Evolutionary conservation across 2,329 filamentous ascomycete genomes (phyloP), one percentile per base, ranked within the genome.

Genomic region (Cladosporium sp.): DNA sequence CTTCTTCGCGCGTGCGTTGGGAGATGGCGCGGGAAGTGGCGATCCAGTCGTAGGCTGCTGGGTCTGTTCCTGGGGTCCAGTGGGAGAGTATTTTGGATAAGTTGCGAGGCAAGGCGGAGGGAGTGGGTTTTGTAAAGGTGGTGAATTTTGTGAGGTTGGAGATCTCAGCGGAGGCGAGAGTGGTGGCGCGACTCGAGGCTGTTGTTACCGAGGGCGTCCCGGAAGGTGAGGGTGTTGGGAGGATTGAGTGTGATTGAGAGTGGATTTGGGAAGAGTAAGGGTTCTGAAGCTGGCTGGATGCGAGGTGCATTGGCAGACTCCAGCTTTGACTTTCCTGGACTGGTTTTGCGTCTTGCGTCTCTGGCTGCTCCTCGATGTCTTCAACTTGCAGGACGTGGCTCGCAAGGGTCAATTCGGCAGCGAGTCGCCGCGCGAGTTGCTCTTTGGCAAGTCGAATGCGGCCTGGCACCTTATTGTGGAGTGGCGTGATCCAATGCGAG

Each of bases 31-130:
- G 67, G 25, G 72, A 72, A 3, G 66, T 71, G 1, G 70, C 62
- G 20, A 70, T 65, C 74, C 74, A 80, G 52, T 77, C 71, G 61
- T 80, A 80, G 5, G 60, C 61, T 3, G 54, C 61, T 1, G 75
- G 75, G 52, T 78, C 72, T 3, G 64, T 59, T 22, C 73, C 75
- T 1, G 67, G 39, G 8, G 67, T 61, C 78, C 77, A 80, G 58
- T 79, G 77, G 34, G 69, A 64, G 5, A 79, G 69, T 15, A 78
- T 61, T 40, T 71, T 69, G 20, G 63, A 66, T 5, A 78, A 65
- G 15, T 65, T 69, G 14, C 70, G 67, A 0, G 73, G 66, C 0
- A 76, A 63, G 20, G 58, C 57, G 1, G 65, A 40, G 0, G 59
- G 64, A 36, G 58, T 59, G 25, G 60, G 63, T 40, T 71, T 71